Percentiles rank a stretch among this genome's conserved stretches.
Conservation (phyloP, 2,329 filamentous ascomycete genomes). For the Penicillium sp. region DNA sequence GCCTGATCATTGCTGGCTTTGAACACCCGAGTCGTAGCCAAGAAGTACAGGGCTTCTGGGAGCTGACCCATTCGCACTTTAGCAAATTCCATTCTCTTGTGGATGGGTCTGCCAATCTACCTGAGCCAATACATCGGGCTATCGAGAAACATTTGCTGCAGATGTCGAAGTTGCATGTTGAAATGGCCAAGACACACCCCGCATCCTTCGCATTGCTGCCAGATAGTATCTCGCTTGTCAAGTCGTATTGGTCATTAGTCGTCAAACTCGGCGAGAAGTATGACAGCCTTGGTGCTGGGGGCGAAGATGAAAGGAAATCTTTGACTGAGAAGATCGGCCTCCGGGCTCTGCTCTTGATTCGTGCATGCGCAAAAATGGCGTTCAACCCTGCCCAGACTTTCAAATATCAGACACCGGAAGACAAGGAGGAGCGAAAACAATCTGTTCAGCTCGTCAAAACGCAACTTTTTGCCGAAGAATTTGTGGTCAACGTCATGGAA, state of each 20-base stretch:
- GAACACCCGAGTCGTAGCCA: conserved; percentile 77
- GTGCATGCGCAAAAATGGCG: conserved; percentile 80
- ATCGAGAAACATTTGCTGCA: conserved; percentile 87
- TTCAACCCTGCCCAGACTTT: conserved; percentile 79
- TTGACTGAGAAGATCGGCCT: conserved; percentile 76
- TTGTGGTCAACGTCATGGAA: conserved; percentile 79
- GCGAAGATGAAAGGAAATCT: conserved; percentile 49
- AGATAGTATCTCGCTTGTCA: conserved; percentile 71
- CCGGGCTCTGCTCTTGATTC: conserved; percentile 76
- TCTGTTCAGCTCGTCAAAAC: conserved; percentile 68
- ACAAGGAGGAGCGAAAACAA: conserved; percentile 71
- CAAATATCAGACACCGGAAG: conserved; percentile 71
- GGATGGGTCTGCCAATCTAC: conserved; percentile 55
- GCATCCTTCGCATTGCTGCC: conserved; percentile 80
- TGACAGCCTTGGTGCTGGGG: conserved; percentile 42
- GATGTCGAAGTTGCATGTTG: conserved; percentile 84
- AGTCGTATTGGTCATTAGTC: conserved; percentile 81
- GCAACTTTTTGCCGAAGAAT: conserved; percentile 70
- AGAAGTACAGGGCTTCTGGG: conserved; percentile 77
- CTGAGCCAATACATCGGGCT: conserved; percentile 54
- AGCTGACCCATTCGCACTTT: conserved; percentile 71
- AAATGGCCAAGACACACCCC: conserved; percentile 76
- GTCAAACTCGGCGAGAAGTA: conserved; percentile 71
- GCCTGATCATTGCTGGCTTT: conserved; percentile 76
- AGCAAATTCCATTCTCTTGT: conserved; percentile 69